Base-by-base conservation (phyloP, 371 early-diverging fungal species). In the Apophysomyces variabilis region DNA sequence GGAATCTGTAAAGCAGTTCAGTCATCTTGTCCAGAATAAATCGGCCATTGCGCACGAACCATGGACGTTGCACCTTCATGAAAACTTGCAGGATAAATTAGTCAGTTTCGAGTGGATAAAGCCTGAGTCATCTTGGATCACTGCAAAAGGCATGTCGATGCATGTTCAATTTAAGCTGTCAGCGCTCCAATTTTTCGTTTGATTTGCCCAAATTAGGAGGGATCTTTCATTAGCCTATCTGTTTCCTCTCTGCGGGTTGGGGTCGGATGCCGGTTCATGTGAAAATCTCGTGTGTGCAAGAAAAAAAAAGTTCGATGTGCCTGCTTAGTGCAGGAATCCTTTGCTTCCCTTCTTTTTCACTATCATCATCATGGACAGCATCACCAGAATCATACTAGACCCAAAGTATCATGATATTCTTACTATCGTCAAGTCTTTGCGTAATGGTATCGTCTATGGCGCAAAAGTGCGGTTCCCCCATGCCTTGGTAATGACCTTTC, bases 381-480 rank as follows among this genome's bases (percentile, higher is more conserved):
- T 86, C 32, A 75, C 79, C 35, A 61, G 78, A n/a, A 78, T 91
- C 62, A 76, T 88, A 35, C 82, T 88, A 65, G 83, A 90, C 70
- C 93, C 94, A 5, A 79, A 82, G 63, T 85, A 91, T 75, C 95
- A 93, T 74, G 93, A 94, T 68, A 26, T 93, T 1, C 83, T 98
- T 43, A 78, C 94, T 38, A 89, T 98, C 61, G 77, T 97, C 60
- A 98, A 98, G 78, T 97, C 95, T 9, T 92, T 94, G 69, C 90
- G 99, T 58, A 98, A 96, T 76, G 99, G 99, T 66, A 86, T 95
- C 56, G 97, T 98, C 8, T 98, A 98, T 71, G 98, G 99, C 46
- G 91, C 96, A 43, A 96, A 97, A 77, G 91, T 98, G 58, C 84
- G 99, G 50, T 97, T 98, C 68, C 99, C 99, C 32, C 98, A 98